phyloP scores from a whole-genome alignment of 345 rosid species.

The Salix exigua region DNA sequence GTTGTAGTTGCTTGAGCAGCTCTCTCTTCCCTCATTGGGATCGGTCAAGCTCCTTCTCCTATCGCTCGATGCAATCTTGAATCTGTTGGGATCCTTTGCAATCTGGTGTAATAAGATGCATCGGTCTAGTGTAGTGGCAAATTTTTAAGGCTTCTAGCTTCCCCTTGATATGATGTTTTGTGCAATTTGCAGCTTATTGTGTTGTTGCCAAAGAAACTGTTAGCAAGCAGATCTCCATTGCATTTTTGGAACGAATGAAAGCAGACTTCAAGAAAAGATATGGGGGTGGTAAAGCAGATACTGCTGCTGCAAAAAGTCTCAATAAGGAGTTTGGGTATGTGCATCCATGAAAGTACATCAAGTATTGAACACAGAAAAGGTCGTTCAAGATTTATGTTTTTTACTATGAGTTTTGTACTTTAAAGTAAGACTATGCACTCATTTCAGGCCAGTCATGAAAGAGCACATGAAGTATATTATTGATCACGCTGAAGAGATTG shows the following conservation, averaged over 20 bases:
- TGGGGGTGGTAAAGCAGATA: constrained; percentile 93
- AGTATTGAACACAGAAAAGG: background rate
- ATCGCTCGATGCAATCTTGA: background rate
- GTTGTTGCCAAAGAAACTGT: constrained; percentile 92
- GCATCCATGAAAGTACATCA: background rate
- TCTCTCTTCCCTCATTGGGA: no score
- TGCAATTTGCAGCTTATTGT: constrained; percentile 68
- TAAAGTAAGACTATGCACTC: constrained; percentile 1
- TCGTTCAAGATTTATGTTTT: background rate
- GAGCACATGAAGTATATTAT: constrained; percentile 95
- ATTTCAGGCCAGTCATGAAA: constrained; percentile 78
- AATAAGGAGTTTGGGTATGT: constrained; percentile 92
- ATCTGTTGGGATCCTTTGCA: background rate
- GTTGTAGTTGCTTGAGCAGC: no score
- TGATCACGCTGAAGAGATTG: constrained; percentile 95
- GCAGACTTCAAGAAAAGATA: constrained; percentile 90
- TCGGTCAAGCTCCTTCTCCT: no score
- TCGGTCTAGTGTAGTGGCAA: background rate
- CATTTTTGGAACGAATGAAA: constrained; percentile 83
- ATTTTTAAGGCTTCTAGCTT: background rate
- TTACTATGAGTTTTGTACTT: background rate
- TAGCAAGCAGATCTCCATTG: constrained; percentile 88
- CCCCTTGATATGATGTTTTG: constrained; percentile 15
- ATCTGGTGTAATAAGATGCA: background rate
- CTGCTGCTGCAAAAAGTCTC: constrained; percentile 86